Base-by-base conservation (phyloP, 441 rosid species). In the Gossypium aridum region DNA sequence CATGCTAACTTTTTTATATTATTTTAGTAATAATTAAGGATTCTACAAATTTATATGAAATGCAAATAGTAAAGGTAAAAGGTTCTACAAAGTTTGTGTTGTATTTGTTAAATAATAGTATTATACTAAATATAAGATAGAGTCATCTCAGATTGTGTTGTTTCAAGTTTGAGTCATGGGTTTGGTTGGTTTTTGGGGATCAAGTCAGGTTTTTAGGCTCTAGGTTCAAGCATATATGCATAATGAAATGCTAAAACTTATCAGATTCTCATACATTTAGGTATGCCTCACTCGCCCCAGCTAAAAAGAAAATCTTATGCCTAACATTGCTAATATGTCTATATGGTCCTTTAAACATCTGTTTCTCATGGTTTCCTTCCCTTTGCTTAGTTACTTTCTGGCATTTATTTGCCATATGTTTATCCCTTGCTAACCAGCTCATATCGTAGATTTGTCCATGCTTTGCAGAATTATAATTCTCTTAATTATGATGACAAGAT, bases 401-500 rank as follows among this genome's bases (percentile, higher is more conserved):
- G 26, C 78, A 63, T 57, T 69, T 76, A 65, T 9, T 80, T 82
- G 64, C 76, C 67, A 68, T 28, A 55, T 81, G 75, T 74, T 78
- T 76, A 73, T 80, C 81, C 79, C 75, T 79, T 86, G 83, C 86
- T 89, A 82, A 86, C 86, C 78, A 75, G 84, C 85, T 88, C 87
- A 85, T 84, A 84, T 90, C 75, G 70, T 88, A 84, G 86, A 91
- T 83, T 84, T 90, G 78, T 85, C 75, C 87, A 74, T 91, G 85
- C 82, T 88, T 90, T 81, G 79, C 98, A 95, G 99, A 95, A 89
- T 87, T 92, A 90, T 81, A 91, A 89, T 77, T 88, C 93, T 83
- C 98, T 95, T 83, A 85, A 94, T 75, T 95, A 90, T 75, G 98
- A 92, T 83, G 99, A 95, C 87, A 95, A 91, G 91, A 86, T 95